Conservation (phyloP, 768 basidiomycete species). For the Boletus reticuloceps region DNA sequence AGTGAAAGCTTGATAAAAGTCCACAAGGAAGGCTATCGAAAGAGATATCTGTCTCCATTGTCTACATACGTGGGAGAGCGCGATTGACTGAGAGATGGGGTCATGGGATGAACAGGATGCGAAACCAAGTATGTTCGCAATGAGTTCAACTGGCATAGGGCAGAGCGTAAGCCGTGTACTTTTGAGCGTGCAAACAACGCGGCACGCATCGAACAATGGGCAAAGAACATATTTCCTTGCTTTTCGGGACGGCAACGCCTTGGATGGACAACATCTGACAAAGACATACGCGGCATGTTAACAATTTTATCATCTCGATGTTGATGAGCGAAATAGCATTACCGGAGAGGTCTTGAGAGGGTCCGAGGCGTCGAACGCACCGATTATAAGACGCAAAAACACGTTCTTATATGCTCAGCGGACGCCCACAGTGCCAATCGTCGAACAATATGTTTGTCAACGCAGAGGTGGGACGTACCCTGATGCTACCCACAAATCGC, state of each 20-base stretch:
- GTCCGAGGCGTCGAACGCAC: not conserved
- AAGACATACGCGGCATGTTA: not conserved
- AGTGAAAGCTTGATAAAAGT: slow-evolving; percentile 44
- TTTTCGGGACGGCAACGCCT: not conserved
- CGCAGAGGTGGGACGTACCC: not conserved
- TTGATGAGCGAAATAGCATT: not conserved
- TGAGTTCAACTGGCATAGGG: slow-evolving; percentile 36
- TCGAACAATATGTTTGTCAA: not conserved
- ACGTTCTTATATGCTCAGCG: not conserved
- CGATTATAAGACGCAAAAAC: not conserved
- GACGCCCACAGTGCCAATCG: slow-evolving; percentile 6
- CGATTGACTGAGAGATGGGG: slow-evolving; percentile 27
- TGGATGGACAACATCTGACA: slow-evolving; percentile 14
- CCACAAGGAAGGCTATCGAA: slow-evolving; percentile 48
- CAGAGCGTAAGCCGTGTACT: not conserved
- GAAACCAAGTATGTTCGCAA: slow-evolving; percentile 35
- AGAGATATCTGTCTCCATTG: slow-evolving; percentile 51
- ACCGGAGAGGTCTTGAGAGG: not conserved
- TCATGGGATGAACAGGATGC: slow-evolving; percentile 29
- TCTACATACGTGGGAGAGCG: slow-evolving; percentile 47
- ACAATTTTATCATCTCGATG: not conserved
- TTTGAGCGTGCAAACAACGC: not conserved
- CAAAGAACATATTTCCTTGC: not conserved
- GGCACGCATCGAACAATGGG: not conserved
- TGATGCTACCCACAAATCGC: slow-evolving; percentile 6